Conservation (phyloP, 305 asterid species). For the Fraxinus sp. region DNA sequence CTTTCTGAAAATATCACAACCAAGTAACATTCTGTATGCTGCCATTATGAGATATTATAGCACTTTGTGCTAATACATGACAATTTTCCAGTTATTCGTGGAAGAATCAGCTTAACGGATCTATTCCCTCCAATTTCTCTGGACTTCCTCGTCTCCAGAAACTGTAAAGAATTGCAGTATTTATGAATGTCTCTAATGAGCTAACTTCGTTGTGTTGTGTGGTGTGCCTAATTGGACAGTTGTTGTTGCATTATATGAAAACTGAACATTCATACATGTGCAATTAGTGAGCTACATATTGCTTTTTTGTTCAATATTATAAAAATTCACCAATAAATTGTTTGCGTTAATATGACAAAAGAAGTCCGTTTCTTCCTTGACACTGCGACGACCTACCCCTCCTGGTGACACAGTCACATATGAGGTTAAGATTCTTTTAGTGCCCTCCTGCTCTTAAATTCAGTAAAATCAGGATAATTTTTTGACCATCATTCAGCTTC, state of each 20-base stretch:
- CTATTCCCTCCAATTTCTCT: conserved; percentile 48
- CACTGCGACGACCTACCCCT: conserved; percentile 35
- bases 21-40: conserved; percentile 11
- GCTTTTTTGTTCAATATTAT: not conserved
- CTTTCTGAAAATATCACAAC: conserved; percentile 38
- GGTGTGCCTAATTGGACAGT: not conserved
- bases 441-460: not conserved
- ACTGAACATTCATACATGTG: not conserved
- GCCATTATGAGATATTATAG: not conserved
- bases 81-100: conserved; percentile 38
- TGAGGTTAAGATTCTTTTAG: conserved; percentile 32
- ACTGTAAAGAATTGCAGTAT: not conserved
- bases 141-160: conserved; percentile 34
- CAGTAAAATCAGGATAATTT: not conserved
- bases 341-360: not conserved
- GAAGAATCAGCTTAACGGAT: conserved; percentile 40
- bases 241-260: not conserved
- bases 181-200: too few relatives aligned
- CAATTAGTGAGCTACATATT: not conserved
- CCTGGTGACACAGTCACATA: conserved; percentile 38
- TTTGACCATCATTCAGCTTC: not conserved
- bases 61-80: not conserved
- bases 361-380: conserved; percentile 37
- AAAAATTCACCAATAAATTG: not conserved
- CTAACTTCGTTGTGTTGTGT: not conserved